These are phyloP conservation scores for Trichoderma gamsii DNA, from an alignment of 495 filamentous ascomycete genomes.

Conservation along the genomic window DNA sequence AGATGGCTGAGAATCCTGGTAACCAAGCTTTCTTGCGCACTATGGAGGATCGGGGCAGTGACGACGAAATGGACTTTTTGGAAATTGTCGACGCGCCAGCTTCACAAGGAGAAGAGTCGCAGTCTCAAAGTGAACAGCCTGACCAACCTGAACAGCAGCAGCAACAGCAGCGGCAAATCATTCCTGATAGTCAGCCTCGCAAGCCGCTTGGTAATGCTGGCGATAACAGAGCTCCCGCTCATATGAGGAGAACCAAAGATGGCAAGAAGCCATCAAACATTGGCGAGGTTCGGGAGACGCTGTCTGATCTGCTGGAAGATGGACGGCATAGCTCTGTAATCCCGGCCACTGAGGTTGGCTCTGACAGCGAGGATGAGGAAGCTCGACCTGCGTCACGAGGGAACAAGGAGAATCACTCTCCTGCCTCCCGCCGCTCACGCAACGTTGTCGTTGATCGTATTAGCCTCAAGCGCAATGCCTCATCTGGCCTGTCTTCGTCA, in stretches of 20 bases:
- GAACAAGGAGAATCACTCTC: constrained; percentile 41
- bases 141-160: constrained; percentile 40
- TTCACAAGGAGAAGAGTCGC: neutral
- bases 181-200: constrained; percentile 44
- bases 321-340: constrained; percentile 39
- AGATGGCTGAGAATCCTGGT: constrained; percentile 86
- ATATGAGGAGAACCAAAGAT: constrained; percentile 59
- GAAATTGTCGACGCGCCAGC: constrained; percentile 30
- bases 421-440: constrained; percentile 44
- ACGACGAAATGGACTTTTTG: constrained; percentile 75
- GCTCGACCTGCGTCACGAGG: constrained; percentile 26
- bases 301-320: constrained; percentile 77
- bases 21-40: constrained; percentile 82
- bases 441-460: constrained; percentile 72
- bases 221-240: constrained; percentile 52
- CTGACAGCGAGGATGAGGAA: constrained; percentile 38
- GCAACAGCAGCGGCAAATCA: constrained; percentile 32
- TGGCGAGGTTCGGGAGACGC: constrained; percentile 68
- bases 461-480: constrained; percentile 59
- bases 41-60: constrained; percentile 75
- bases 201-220: constrained; percentile 24
- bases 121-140: constrained; percentile 36
- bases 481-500: constrained; percentile 37
- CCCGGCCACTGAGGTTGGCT: constrained; percentile 38
- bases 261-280: constrained; percentile 60